A percentile compares a stretch with the other conserved stretches of the same genome.
These are phyloP conservation scores for Copromyces sp. DNA, from an alignment of 495 filamentous ascomycete genomes.

Conservation along the genomic window DNA sequence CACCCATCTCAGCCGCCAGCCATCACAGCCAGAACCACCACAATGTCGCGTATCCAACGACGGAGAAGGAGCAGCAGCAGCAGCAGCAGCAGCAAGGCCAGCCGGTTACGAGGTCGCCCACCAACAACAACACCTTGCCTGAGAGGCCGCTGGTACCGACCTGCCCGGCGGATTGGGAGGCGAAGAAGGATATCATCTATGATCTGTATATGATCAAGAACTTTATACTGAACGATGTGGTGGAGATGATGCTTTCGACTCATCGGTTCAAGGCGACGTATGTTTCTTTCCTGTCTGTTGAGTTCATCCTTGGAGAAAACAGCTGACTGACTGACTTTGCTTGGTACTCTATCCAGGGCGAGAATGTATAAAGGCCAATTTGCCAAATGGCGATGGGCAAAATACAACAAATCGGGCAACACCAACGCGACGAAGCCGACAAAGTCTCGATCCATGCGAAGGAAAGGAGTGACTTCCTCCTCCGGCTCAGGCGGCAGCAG, in stretches of 20 bases:
- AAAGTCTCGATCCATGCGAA: conserved; percentile 1
- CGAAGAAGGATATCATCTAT: conserved; percentile 19
- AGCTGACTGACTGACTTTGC: not conserved
- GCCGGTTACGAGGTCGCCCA: not conserved
- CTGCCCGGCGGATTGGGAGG: conserved; percentile 22
- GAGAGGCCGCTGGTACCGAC: conserved; percentile 22
- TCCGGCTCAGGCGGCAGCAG: not conserved
- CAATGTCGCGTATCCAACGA: not conserved
- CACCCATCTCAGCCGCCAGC: not conserved
- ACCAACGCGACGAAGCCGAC: not conserved
- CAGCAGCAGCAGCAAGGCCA: not conserved
- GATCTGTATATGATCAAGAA: conserved; percentile 26
- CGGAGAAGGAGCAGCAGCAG: not conserved
- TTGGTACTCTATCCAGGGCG: conserved; percentile 6
- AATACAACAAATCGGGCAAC: conserved; percentile 22
- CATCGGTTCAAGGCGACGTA: conserved; percentile 29
- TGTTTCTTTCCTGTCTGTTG: not conserved
- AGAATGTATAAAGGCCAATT: conserved; percentile 30
- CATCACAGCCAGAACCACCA: not conserved
- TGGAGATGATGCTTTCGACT: conserved; percentile 19
- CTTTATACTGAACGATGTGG: conserved; percentile 26
- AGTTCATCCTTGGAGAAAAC: not conserved
- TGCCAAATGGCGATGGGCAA: conserved; percentile 25
- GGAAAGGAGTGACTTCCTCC: not conserved
- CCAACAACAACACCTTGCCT: not conserved